phyloP scores from a whole-genome alignment of 169 alveolate genomes.

The Plasmodium sp. region DNA sequence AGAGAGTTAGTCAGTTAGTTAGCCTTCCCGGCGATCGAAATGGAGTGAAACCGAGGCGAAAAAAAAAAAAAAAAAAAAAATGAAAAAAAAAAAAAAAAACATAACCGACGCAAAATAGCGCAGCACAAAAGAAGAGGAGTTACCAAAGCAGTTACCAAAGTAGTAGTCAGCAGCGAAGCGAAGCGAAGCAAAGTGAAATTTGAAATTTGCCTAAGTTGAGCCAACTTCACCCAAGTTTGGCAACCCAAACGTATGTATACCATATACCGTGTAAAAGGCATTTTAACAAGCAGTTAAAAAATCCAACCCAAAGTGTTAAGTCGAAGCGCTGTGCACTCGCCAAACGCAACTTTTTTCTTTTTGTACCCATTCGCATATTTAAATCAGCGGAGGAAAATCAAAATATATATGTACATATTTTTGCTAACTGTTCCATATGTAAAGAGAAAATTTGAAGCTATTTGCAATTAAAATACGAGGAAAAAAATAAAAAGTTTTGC shows the following conservation, averaged over 20 bases:
- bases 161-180: neutral
- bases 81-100: neutral
- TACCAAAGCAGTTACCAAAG: neutral
- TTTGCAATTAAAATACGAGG: neutral
- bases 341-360: neutral
- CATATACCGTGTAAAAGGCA: neutral
- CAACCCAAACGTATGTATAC: neutral
- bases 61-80: too few relatives aligned
- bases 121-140: neutral
- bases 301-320: neutral
- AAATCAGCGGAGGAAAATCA: too few relatives aligned
- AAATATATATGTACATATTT: neutral
- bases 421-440: neutral
- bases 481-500: neutral
- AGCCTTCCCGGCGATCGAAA: neutral
- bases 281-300: neutral
- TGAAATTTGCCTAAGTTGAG: neutral
- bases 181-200: too few relatives aligned
- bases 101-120: neutral
- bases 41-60: neutral
- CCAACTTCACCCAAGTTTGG: neutral
- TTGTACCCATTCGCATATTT: too few relatives aligned
- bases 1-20: neutral
- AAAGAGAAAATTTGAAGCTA: neutral
- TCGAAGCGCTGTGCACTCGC: neutral